These are phyloP conservation scores for Onygenales sp. DNA, from an alignment of 2,329 filamentous ascomycete genomes.

Conservation along the genomic window DNA sequence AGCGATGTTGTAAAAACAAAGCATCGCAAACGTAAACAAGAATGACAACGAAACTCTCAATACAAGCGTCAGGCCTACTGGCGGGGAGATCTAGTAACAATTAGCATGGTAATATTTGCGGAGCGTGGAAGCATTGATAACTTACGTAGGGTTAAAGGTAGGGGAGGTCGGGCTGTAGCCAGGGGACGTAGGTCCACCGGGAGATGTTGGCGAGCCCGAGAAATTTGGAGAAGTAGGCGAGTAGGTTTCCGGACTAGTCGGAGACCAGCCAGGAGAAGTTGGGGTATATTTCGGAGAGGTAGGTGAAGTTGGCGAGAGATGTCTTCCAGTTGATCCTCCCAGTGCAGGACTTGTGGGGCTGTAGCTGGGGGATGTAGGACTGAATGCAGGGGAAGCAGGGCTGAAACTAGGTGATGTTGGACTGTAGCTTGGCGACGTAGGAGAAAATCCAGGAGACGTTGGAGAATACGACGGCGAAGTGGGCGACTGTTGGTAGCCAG, in stretches of 20 bases:
- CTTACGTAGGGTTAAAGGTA: constrained; percentile 35
- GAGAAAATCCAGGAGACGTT: constrained; percentile 47
- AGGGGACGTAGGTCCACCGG: constrained; percentile 30
- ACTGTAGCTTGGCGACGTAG: constrained; percentile 52
- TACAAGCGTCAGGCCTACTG: constrained; percentile 21
- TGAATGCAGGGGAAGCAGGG: constrained; percentile 41
- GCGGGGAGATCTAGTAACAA: constrained; percentile 27
- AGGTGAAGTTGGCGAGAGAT: constrained; percentile 36
- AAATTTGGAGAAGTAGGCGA: constrained; percentile 43
- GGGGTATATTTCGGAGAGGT: constrained; percentile 47
- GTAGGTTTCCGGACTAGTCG: constrained; percentile 38
- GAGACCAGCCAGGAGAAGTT: constrained; percentile 43
- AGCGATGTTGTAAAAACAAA: constrained; percentile 20
- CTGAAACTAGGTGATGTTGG: constrained; percentile 50
- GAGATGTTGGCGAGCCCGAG: constrained; percentile 35
- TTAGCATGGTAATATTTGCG: neutral
- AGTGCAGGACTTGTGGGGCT: constrained; percentile 45
- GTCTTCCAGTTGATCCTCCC: constrained; percentile 28
- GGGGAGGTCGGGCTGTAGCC: constrained; percentile 37
- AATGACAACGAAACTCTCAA: neutral
- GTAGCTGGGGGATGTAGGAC: constrained; percentile 50
- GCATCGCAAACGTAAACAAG: constrained; percentile 2
- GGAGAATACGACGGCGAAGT: constrained; percentile 44
- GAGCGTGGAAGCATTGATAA: constrained; percentile 5
- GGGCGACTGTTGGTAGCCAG: constrained; percentile 53